phyloP scores from a whole-genome alignment of 116 monocot species.

The Papilionanthe hybrid region DNA sequence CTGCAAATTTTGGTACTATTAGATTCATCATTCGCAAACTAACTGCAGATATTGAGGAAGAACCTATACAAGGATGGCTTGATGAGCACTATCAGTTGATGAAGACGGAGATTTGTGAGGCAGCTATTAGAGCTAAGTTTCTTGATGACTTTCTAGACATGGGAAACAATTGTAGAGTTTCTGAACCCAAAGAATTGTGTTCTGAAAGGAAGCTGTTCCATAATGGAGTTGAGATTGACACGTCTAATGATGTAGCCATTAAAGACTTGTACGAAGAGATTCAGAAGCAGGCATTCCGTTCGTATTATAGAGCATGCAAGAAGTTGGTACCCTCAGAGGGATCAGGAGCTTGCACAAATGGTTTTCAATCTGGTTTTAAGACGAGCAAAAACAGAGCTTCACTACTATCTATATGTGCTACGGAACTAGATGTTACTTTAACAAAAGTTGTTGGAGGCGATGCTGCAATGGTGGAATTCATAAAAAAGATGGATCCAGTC shows the following conservation, averaged over 20 bases:
- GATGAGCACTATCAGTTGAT: slow-evolving; percentile 98
- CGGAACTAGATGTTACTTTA: slow-evolving; percentile 83
- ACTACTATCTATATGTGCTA: slow-evolving; percentile 71
- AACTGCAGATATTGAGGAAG: slow-evolving; percentile 92
- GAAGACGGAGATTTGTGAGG: slow-evolving; percentile 79
- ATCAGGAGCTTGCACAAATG: slow-evolving; percentile 71
- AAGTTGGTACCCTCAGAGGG: slow-evolving; percentile 59
- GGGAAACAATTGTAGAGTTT: slow-evolving; percentile 21
- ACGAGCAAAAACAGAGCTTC: slow-evolving; percentile 67
- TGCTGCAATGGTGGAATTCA: slow-evolving; percentile 83
- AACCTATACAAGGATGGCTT: slow-evolving; percentile 98
- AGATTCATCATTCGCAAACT: slow-evolving; percentile 71
- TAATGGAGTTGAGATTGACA: slow-evolving; percentile 61
- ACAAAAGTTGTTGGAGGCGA: slow-evolving; percentile 78
- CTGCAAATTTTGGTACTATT: slow-evolving; percentile 65
- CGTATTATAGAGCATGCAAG: slow-evolving; percentile 79
- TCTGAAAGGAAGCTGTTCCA: slow-evolving; percentile 42
- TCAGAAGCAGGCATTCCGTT: slow-evolving; percentile 72
- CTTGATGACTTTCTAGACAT: slow-evolving; percentile 57
- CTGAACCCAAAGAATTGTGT: slow-evolving; percentile 29
- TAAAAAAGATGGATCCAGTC: slow-evolving; percentile 73
- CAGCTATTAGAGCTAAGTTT: slow-evolving; percentile 64
- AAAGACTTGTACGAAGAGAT: slow-evolving; percentile 71
- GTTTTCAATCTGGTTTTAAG: slow-evolving; percentile 89
- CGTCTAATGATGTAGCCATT: slow-evolving; percentile 32